These are phyloP conservation scores for Paracorniculantispora psalliotae DNA, from an alignment of 2,329 filamentous ascomycete genomes.

Conservation along the genomic window DNA sequence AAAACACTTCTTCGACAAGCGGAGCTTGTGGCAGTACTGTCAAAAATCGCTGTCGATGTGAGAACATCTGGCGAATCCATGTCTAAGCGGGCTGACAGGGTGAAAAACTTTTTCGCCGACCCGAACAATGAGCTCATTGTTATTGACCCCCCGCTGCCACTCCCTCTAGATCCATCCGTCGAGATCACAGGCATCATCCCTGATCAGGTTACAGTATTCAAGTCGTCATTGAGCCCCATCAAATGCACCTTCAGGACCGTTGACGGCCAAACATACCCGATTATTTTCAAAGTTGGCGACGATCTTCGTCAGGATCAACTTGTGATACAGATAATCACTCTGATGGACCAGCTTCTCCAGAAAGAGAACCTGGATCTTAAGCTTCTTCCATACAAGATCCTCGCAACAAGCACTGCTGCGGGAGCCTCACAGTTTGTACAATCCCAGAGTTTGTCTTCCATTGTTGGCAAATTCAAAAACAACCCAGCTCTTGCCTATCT, in stretches of 20 bases:
- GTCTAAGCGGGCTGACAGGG: constrained; percentile 71
- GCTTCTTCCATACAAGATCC: constrained; percentile 90
- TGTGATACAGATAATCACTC: constrained; percentile 91
- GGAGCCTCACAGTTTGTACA: constrained; percentile 93
- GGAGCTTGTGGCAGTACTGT: constrained; percentile 80
- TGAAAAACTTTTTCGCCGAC: constrained; percentile 81
- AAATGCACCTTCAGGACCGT: constrained; percentile 85
- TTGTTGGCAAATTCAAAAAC: constrained; percentile 73
- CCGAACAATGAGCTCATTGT: constrained; percentile 80
- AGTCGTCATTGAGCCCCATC: constrained; percentile 87
- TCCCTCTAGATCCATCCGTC: constrained; percentile 83
- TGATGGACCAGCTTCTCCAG: constrained; percentile 93
- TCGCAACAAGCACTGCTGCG: constrained; percentile 84
- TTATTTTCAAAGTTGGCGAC: constrained; percentile 96
- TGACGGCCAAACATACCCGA: constrained; percentile 72
- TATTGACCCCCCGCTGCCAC: constrained; percentile 80
- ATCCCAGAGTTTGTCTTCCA: constrained; percentile 76
- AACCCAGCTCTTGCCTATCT: constrained; percentile 77
- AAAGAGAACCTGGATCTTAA: constrained; percentile 97
- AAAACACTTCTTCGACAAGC: constrained; percentile 79
- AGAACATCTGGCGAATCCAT: constrained; percentile 75
- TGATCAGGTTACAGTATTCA: constrained; percentile 88
- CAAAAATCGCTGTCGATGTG: constrained; percentile 84
- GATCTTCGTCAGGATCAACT: constrained; percentile 95
- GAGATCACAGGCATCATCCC: constrained; percentile 74